phyloP scores from a whole-genome alignment of 2,329 filamentous ascomycete genomes.

The Immersiporthe knoxdaviesiana region DNA sequence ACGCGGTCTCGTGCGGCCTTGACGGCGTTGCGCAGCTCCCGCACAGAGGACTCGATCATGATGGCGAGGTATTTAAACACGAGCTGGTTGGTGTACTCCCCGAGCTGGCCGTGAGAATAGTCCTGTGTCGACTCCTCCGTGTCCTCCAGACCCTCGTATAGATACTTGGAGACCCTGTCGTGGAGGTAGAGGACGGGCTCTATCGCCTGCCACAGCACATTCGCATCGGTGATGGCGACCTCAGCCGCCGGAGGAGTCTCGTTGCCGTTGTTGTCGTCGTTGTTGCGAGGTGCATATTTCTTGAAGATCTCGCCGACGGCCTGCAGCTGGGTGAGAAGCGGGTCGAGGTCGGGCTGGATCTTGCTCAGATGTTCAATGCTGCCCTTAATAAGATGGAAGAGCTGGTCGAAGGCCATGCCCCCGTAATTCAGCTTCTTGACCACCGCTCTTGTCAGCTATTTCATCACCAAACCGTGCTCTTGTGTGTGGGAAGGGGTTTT shows the following conservation, averaged over 20 bases:
- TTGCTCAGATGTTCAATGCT: conserved; percentile 34
- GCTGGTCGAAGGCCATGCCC: conserved; percentile 37
- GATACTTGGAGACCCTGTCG: conserved; percentile 37
- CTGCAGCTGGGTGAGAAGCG: conserved; percentile 35
- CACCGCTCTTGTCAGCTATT: background rate
- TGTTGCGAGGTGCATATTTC: conserved; percentile 28
- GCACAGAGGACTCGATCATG: conserved; percentile 38
- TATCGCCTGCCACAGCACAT: conserved; percentile 37
- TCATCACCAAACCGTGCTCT: too few relatives aligned
- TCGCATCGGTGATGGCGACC: conserved; percentile 32
- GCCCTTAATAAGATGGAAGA: conserved; percentile 37
- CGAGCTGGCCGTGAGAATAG: conserved; percentile 35
- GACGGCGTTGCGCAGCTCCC: conserved; percentile 38
- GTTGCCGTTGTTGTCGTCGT: conserved; percentile 4
- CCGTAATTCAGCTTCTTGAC: conserved; percentile 35
- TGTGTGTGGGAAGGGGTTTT: too few relatives aligned
- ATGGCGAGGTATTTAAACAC: conserved; percentile 37
- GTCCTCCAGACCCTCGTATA: conserved; percentile 36
- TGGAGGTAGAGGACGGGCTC: conserved; percentile 39
- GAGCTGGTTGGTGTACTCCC: conserved; percentile 38
- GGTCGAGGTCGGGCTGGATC: conserved; percentile 32
- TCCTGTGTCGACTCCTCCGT: conserved; percentile 32
- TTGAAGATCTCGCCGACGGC: conserved; percentile 36
- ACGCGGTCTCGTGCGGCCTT: conserved; percentile 38
- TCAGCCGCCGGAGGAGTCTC: background rate